A percentile compares a stretch with the other conserved stretches of the same genome.
Evolutionary conservation across 2,329 filamentous ascomycete genomes (phyloP).

Genomic region (Pezicula neosporulosa): DNA sequence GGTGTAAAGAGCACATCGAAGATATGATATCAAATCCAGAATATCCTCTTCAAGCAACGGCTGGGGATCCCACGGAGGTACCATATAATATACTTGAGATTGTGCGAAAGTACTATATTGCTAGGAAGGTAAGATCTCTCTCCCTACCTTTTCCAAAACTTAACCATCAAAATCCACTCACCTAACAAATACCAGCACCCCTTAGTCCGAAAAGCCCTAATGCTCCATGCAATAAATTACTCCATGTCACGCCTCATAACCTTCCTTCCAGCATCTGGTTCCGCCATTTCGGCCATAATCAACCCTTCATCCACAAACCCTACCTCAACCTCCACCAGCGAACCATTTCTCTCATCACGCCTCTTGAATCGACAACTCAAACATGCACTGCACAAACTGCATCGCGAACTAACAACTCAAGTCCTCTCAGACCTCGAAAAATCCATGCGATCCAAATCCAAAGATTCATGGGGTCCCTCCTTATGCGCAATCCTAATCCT

Average conservation of each 20-base stretch:
- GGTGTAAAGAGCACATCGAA: conserved; percentile 16
- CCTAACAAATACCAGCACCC: conserved; percentile 3
- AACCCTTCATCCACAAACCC: not conserved
- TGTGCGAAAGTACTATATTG: conserved; percentile 10
- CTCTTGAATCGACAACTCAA: conserved; percentile 22
- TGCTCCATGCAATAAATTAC: conserved; percentile 23
- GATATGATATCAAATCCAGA: conserved; percentile 15
- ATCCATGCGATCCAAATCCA: conserved; percentile 13
- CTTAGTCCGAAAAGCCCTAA: conserved; percentile 15
- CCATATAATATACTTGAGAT: conserved; percentile 11
- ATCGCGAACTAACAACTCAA: conserved; percentile 11
- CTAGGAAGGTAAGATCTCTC: conserved; percentile 10
- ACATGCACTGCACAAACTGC: conserved; percentile 17
- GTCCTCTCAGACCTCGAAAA: conserved; percentile 19
- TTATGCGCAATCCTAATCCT: conserved; percentile 20
- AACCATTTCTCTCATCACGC: conserved; percentile 15
- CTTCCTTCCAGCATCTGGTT: conserved; percentile 15
- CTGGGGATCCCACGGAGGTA: conserved; percentile 10
- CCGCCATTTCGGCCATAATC: not conserved
- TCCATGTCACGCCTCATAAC: conserved; percentile 20
- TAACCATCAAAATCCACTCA: not conserved
- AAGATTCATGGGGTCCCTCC: conserved; percentile 19
- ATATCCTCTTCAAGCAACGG: conserved; percentile 16
- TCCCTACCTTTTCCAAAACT: not conserved
- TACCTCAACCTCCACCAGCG: not conserved